Conservation (phyloP, 208 protist species). For the Entamoeba histolytica region DNA sequence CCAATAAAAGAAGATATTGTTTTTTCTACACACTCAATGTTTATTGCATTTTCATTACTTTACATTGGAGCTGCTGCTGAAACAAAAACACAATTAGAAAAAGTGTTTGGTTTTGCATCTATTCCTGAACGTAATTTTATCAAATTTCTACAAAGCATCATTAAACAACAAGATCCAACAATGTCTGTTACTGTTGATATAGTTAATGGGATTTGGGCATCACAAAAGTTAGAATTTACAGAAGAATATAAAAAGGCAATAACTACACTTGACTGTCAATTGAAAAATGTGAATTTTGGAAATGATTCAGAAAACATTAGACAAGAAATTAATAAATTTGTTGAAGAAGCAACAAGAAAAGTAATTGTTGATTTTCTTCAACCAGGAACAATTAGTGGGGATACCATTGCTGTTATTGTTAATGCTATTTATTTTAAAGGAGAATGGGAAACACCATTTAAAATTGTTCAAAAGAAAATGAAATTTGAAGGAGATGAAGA, state of each 20-base stretch:
- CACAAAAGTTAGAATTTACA: background rate
- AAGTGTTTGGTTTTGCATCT: background rate
- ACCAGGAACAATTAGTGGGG: background rate
- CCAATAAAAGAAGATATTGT: background rate
- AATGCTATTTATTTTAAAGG: background rate
- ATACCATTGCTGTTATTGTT: background rate
- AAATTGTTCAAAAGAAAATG: background rate
- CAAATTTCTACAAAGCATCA: background rate
- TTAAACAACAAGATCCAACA: background rate
- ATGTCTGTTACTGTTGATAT: background rate
- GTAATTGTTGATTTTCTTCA: background rate
- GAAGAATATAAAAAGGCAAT: background rate
- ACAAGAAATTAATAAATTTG: background rate
- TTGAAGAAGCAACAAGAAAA: background rate
- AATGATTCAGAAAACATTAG: background rate
- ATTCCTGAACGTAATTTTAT: background rate
- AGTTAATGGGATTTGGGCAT: background rate
- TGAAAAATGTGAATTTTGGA: background rate
- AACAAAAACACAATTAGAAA: background rate
- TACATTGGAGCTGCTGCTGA: background rate
- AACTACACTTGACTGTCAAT: background rate
- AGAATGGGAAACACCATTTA: background rate
- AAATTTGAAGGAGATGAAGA: background rate
- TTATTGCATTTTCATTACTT: background rate
- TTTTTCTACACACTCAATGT: background rate